Evolutionary conservation across 2,329 filamentous ascomycete species (phyloP).

Genomic region (Thielaviopsis punctulata): DNA sequence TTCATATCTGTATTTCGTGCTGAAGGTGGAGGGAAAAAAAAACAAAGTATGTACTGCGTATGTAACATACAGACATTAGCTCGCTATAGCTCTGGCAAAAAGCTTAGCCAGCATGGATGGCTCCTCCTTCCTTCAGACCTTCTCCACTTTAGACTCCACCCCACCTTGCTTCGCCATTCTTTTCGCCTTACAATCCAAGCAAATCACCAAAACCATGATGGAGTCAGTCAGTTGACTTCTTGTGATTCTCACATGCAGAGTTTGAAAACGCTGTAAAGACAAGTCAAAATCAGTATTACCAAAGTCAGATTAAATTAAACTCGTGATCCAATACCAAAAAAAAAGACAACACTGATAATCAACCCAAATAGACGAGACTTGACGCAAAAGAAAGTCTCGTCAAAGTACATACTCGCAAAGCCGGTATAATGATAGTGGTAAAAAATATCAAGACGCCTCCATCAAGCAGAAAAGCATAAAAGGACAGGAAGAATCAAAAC

Average conservation of each 20-base stretch:
- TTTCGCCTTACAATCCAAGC: no score
- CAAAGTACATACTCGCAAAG: neutral
- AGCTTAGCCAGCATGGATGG: neutral
- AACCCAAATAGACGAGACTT: neutral
- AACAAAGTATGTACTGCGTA: no score
- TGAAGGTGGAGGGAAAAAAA: no score
- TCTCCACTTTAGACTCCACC: neutral
- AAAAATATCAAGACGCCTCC: neutral
- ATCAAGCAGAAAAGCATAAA: neutral
- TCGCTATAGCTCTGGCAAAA: neutral
- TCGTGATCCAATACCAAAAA: neutral
- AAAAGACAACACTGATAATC: neutral
- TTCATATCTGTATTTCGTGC: no score
- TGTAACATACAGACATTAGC: no score
- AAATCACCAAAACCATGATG: no score
- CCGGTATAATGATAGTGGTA: neutral
- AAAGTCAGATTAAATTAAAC: neutral
- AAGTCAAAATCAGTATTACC: neutral
- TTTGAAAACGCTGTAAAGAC: neutral
- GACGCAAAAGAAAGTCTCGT: neutral
- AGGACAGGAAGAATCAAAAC: neutral
- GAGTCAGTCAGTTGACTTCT: no score
- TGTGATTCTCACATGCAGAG: no score
- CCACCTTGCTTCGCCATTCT: neutral
- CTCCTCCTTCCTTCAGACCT: neutral